These are phyloP conservation scores for Albophoma yamanashiensis DNA, from an alignment of 2,329 filamentous ascomycete species.

Conservation along the genomic window DNA sequence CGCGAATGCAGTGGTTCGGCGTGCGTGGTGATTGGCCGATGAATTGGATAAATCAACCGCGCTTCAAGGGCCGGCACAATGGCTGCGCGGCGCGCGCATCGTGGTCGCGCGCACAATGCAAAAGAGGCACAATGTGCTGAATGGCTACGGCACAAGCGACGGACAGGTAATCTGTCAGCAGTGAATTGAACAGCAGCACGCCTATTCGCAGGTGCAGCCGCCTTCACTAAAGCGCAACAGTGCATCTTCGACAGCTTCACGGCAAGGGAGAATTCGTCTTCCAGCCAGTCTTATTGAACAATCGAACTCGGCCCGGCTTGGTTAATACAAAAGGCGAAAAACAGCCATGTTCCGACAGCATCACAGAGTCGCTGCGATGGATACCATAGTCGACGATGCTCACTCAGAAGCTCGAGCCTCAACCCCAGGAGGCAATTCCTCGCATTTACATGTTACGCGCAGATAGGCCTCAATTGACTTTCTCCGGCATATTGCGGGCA, in stretches of 20 bases:
- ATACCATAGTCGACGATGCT: not conserved
- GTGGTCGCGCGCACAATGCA: not conserved
- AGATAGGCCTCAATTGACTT: too few relatives aligned
- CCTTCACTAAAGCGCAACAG: not conserved
- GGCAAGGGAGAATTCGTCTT: not conserved
- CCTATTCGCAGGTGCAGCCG: not conserved
- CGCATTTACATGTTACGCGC: too few relatives aligned
- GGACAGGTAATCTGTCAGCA: not conserved
- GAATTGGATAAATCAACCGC: not conserved
- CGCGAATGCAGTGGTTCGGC: not conserved
- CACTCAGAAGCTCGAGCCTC: too few relatives aligned
- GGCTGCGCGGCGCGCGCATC: too few relatives aligned
- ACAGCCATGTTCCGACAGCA: too few relatives aligned
- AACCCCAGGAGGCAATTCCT: not conserved
- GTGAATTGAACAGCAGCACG: not conserved
- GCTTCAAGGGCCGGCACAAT: not conserved
- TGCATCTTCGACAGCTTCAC: not conserved
- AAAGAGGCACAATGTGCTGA: not conserved
- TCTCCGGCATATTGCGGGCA: too few relatives aligned
- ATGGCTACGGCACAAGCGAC: not conserved
- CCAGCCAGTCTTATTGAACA: too few relatives aligned
- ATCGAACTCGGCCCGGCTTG: not conserved
- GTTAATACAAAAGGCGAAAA: too few relatives aligned
- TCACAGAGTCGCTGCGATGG: not conserved
- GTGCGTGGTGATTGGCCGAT: not conserved